Evolutionary conservation across 2,329 filamentous ascomycete species (phyloP), one percentile per base, ranked within the genome.

Genomic region (Trichoderma harzianum): DNA sequence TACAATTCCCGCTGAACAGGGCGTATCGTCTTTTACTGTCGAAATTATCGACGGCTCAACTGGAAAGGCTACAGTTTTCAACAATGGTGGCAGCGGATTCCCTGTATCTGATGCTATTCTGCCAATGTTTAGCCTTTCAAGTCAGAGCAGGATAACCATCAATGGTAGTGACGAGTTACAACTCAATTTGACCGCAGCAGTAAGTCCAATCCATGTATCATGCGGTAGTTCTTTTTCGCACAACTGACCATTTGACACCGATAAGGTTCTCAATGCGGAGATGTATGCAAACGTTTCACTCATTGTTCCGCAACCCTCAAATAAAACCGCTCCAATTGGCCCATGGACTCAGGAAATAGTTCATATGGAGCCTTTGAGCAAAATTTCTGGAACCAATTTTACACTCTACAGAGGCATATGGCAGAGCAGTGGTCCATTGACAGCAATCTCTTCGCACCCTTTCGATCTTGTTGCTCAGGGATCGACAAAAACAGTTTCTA

Each of bases 381-480:
- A 34, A 26, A 32, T 68, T n/a, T 14, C 34, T 5, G 65, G 65
- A 3, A 68, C 65, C 0, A 47, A 60, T 2, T 47, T 32, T n/a
- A 68, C 65, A 11, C 5, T 68, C 14, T 68, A 68, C 12, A 47
- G 18, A 14, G 65, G 26, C 11, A 34, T n/a, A 26, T 68, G 65
- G 65, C 36, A 47, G 26, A 47, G 34, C n/a, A 32, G 26, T 32
- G 11, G 7, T 14, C 24, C 34, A 4, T 12, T 30, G 32, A 51
- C 36, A 12, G 36, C 34, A 18, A 11, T 21, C 34, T 14, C 21
- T 24, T 21, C 18, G 5, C 26, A 32, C 16, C 53, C 65, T 1
- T 68, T 68, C 14, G 65, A 68, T 47, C 7, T 68, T n/a, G 53
- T 68, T 47, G 65, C 65, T 12, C 16, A 28, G 14, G 65, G 65